Evolutionary conservation across 352 stramenopile species (phyloP), one percentile per base, ranked within the genome.

Genomic region (Globisporangium radiosum): DNA sequence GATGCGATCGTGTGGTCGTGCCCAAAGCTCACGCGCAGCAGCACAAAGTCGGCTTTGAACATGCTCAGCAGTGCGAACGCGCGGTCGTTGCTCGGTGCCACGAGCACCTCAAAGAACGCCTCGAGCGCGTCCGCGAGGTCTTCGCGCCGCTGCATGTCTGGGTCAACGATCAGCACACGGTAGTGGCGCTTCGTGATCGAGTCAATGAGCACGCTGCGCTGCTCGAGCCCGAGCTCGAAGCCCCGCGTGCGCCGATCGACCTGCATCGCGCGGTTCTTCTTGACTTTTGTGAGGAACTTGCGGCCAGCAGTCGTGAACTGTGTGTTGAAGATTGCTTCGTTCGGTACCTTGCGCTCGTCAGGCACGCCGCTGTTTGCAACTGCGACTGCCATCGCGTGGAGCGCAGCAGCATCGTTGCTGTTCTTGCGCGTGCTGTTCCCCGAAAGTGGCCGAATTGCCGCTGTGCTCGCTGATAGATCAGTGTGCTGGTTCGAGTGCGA

Each of bases 311-410:
- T 85, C 39, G 78, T 88, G 62, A 91, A 86, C 57, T 91, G 81
- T 13, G 78, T 87, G 61, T 91, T 89, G 65, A 88, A 91, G 59
- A 91, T 88, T 25, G 77, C 81, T 53, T 91, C 77, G 67, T 78
- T 88, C 1, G 81, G 78, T 6, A 66, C 42, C 36, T 62, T 38
- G 19, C 47, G 59, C 39, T 36, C n/a, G 17, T 60, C 48, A 2
- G 48, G 15, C 38, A 37, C 53, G 1, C 55, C 17, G n/a, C 54
- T 58, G 9, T 48, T 11, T 45, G 44, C 7, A 4, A 6, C 15
- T 55, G 42, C 10, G 7, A 14, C 8, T 11, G 36, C 7, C 5
- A 51, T 1, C 17, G 19, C 14, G 6, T 50, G 38, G 7, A 64
- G 19, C 8, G 19, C 6, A 7, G 37, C 9, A 19, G 38, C n/a